Evolutionary conservation across 2,329 filamentous ascomycete genomes (phyloP).

Genomic region (Fusarium equiseti): DNA sequence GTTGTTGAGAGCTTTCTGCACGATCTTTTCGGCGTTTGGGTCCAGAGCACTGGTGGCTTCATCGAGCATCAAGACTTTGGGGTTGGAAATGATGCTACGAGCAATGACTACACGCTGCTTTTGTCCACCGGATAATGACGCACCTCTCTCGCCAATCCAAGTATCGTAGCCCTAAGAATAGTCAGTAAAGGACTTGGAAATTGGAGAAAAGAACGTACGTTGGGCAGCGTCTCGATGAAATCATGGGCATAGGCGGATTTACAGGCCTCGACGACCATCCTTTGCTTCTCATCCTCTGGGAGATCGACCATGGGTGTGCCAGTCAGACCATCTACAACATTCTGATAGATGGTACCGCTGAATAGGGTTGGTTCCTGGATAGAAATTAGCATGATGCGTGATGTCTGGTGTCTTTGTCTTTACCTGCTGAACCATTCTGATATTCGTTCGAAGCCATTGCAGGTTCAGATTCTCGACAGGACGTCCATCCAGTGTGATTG

Average conservation of each 20-base stretch:
- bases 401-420: neutral
- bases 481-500: conserved; percentile 59
- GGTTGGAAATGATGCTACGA: conserved; percentile 72
- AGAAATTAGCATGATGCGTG: neutral
- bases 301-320: conserved; percentile 53
- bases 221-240: conserved; percentile 63
- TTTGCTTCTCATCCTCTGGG: conserved; percentile 58
- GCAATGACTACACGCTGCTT: conserved; percentile 76
- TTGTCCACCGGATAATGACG: conserved; percentile 75
- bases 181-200: neutral
- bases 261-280: conserved; percentile 61
- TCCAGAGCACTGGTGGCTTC: conserved; percentile 74
- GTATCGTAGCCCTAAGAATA: conserved; percentile 66
- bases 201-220: conserved; percentile 2
- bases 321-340: conserved; percentile 62
- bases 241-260: conserved; percentile 65
- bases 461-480: conserved; percentile 60
- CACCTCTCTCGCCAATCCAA: conserved; percentile 72
- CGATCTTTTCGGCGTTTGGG: conserved; percentile 61
- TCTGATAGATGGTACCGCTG: conserved; percentile 65
- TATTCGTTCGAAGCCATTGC: conserved; percentile 65
- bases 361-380: conserved; percentile 65
- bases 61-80: conserved; percentile 73
- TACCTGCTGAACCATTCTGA: conserved; percentile 63
- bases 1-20: conserved; percentile 68